phyloP scores from a whole-genome alignment of 2,329 filamentous ascomycete genomes.

The Beauveria sp. region DNA sequence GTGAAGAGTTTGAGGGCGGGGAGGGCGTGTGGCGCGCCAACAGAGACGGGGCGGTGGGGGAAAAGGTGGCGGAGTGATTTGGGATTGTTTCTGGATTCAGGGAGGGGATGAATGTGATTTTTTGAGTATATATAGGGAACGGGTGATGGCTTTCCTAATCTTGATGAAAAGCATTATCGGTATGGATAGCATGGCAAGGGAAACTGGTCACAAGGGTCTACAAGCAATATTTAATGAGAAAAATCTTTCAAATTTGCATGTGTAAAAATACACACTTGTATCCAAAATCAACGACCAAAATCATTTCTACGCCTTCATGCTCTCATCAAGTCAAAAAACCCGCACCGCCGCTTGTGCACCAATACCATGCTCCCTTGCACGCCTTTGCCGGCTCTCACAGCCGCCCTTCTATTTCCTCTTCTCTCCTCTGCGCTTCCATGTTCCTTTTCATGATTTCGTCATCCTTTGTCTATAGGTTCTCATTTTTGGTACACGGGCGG shows the following conservation, averaged over 20 bases:
- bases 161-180: no score
- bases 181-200: no score
- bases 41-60: constrained; percentile 59
- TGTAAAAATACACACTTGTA: background rate
- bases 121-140: no score
- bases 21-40: constrained; percentile 85
- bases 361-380: background rate
- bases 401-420: background rate
- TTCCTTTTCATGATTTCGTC: background rate
- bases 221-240: background rate
- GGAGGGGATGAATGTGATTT: no score
- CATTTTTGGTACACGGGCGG: constrained; percentile 27
- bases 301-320: background rate
- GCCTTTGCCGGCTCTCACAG: background rate
- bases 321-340: background rate
- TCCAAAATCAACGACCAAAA: background rate
- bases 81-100: background rate
- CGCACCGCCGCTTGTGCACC: background rate
- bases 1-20: constrained; percentile 74
- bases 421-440: background rate
- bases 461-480: background rate
- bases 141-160: no score
- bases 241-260: no score
- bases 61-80: constrained; percentile 28
- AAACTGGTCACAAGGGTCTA: no score